Evolutionary conservation across 768 basidiomycete species (phyloP).

Genomic region (Boletellus sp.): DNA sequence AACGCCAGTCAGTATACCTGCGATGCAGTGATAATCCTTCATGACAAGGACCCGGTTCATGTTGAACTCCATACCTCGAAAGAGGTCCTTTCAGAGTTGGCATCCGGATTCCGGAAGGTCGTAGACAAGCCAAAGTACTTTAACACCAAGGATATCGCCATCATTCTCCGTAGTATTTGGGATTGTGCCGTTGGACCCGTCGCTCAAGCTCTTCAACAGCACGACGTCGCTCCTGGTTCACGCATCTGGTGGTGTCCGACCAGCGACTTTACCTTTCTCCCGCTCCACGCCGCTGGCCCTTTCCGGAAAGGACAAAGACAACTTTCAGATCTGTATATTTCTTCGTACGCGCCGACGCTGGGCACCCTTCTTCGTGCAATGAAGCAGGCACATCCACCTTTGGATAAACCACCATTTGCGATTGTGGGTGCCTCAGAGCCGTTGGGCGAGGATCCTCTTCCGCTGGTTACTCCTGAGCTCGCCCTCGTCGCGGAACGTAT

Average conservation of each 20-base stretch:
- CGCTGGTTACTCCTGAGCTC: not conserved
- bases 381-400: not conserved
- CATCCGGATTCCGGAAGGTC: not conserved
- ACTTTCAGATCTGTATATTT: constrained; percentile 5
- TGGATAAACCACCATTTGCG: not conserved
- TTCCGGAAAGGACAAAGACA: constrained; percentile 9
- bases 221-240: not conserved
- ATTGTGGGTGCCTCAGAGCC: not conserved
- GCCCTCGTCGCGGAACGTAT: not conserved
- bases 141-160: not conserved
- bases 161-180: constrained; percentile 4
- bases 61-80: not conserved
- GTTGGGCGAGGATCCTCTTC: not conserved
- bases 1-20: not conserved
- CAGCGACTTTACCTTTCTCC: constrained; percentile 26
- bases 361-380: not conserved
- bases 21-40: constrained; percentile 9
- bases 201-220: not conserved
- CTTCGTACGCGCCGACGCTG: constrained; percentile 16
- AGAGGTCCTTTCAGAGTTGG: not conserved
- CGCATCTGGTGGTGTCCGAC: constrained; percentile 13
- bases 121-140: not conserved
- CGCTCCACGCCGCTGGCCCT: constrained; percentile 34
- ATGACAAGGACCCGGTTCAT: not conserved
- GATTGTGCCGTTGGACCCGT: constrained; percentile 1